Conservation (phyloP, 352 stramenopile species). For the Phytopythium delawarense region DNA sequence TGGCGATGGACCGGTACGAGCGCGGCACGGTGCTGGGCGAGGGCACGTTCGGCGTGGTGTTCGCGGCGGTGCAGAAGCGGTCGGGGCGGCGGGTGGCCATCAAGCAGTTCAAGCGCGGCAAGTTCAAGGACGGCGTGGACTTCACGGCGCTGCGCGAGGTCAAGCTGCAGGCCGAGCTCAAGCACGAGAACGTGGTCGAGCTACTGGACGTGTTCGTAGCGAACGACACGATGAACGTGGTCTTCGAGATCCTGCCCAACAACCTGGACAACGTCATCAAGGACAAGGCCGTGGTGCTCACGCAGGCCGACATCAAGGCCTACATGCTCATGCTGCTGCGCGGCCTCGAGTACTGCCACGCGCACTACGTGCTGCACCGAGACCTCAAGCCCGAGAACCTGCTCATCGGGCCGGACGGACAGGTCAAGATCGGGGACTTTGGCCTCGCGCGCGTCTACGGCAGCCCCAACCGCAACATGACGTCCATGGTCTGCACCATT, state of each 20-base stretch:
- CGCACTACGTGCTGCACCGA: slow-evolving; percentile 79
- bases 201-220: slow-evolving; percentile 86
- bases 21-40: slow-evolving; percentile 71
- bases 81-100: slow-evolving; percentile 71
- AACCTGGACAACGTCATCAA: slow-evolving; percentile 89
- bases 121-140: slow-evolving; percentile 87
- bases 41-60: slow-evolving; percentile 88
- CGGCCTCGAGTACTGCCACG: slow-evolving; percentile 76
- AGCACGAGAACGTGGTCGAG: slow-evolving; percentile 82
- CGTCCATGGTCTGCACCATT: slow-evolving; percentile 87
- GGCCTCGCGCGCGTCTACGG: slow-evolving; percentile 82
- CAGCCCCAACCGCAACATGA: slow-evolving; percentile 86
- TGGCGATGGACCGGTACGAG: slow-evolving; percentile 78
- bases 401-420: slow-evolving; percentile 70
- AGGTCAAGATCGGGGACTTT: slow-evolving; percentile 88
- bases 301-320: slow-evolving; percentile 78
- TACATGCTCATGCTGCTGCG: slow-evolving; percentile 88
- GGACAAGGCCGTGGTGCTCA: slow-evolving; percentile 83
- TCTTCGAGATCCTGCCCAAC: slow-evolving; percentile 85
- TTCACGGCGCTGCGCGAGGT: slow-evolving; percentile 89
- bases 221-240: slow-evolving; percentile 88
- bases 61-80: slow-evolving; percentile 72
- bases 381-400: slow-evolving; percentile 89
- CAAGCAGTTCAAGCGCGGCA: slow-evolving; percentile 88
- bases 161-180: slow-evolving; percentile 84